Conservation (phyloP, 2,329 filamentous ascomycete species). For the Penicillium sp. region DNA sequence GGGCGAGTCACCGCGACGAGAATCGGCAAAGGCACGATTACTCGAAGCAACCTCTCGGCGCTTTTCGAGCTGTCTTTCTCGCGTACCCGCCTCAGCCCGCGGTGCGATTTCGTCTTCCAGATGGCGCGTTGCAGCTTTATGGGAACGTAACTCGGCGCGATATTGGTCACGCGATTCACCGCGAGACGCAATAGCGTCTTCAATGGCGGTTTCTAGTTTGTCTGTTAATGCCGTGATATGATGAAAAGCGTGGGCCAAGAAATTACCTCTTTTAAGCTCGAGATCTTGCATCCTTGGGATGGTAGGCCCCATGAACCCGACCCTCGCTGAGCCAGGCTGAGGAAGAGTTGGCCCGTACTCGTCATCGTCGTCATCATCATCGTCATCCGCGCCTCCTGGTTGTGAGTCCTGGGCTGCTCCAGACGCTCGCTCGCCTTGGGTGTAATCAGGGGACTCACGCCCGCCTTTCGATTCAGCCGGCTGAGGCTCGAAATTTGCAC, state of each 20-base stretch:
- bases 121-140: conserved; percentile 35
- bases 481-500: conserved; percentile 29
- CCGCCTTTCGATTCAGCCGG: background rate
- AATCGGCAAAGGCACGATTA: conserved; percentile 68
- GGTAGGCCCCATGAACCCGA: conserved; percentile 51
- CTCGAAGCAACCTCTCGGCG: conserved; percentile 69
- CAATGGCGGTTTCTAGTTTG: conserved; percentile 30
- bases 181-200: conserved; percentile 31
- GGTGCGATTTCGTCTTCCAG: conserved; percentile 73
- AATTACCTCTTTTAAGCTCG: conserved; percentile 52
- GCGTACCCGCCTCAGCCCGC: conserved; percentile 77
- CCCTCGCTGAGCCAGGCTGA: conserved; percentile 23
- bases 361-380: conserved; percentile 52
- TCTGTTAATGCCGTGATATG: background rate
- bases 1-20: conserved; percentile 60
- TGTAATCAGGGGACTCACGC: conserved; percentile 27
- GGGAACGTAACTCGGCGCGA: conserved; percentile 55
- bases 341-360: conserved; percentile 61
- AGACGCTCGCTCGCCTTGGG: conserved; percentile 15
- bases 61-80: conserved; percentile 86
- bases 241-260: background rate
- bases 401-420: conserved; percentile 1
- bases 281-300: conserved; percentile 77
- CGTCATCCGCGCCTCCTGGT: conserved; percentile 25
- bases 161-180: conserved; percentile 34